Evolutionary conservation across 2,329 filamentous ascomycete genomes (phyloP).

Genomic region (Fusarium sp.): DNA sequence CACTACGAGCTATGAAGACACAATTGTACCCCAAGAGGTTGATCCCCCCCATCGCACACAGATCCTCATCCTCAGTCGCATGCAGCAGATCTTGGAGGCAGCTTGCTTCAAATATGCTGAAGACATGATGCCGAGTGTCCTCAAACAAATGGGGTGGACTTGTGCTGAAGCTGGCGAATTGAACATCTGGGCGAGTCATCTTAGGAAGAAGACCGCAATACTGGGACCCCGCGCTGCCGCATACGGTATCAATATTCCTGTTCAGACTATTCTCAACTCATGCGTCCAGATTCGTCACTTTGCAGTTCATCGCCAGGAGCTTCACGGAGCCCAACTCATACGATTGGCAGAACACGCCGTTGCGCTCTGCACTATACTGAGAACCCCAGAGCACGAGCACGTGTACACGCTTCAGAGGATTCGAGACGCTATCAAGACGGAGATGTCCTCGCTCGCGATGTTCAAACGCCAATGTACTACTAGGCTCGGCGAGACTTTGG

Average conservation of each 20-base stretch:
- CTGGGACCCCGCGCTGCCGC: background rate
- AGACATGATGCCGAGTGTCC: background rate
- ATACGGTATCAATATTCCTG: background rate
- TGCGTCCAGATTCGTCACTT: background rate
- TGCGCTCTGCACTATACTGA: background rate
- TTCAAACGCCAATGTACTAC: background rate
- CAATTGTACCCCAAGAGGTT: background rate
- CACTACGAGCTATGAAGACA: background rate
- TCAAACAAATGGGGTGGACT: background rate
- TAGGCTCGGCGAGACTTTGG: background rate
- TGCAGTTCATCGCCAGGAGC: background rate
- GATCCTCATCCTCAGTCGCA: background rate
- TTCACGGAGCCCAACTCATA: background rate
- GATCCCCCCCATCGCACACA: background rate
- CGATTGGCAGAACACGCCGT: background rate
- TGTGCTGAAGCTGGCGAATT: background rate
- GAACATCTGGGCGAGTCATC: background rate
- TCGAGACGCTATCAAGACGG: background rate
- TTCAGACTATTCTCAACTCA: background rate
- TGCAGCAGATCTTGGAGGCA: background rate
- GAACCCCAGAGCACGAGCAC: background rate
- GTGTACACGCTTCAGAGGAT: background rate
- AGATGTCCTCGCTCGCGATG: background rate
- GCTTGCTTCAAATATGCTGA: background rate
- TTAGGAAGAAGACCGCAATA: background rate